These are phyloP conservation scores for Suillus discolor DNA, from an alignment of 768 basidiomycete species.

Conservation along the genomic window DNA sequence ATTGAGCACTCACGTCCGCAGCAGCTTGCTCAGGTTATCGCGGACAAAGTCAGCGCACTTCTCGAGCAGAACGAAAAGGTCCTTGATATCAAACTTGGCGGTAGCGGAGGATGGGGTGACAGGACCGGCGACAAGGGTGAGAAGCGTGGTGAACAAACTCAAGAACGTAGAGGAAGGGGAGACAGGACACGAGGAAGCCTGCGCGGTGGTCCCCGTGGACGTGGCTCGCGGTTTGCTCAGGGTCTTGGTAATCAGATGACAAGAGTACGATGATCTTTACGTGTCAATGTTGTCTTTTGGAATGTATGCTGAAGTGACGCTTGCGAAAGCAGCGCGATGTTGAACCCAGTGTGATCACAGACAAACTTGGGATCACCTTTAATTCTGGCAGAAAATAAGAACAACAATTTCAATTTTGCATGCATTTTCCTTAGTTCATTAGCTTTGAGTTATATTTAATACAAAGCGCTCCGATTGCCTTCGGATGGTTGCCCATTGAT, in stretches of 20 bases:
- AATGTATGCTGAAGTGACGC: background rate
- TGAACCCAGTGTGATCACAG: too few relatives aligned
- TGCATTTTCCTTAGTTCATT: too few relatives aligned
- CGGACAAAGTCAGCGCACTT: constrained; percentile 84
- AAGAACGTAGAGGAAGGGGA: constrained; percentile 75
- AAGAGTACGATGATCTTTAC: constrained; percentile 17
- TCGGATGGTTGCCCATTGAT: too few relatives aligned
- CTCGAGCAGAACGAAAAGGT: constrained; percentile 93
- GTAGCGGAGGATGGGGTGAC: constrained; percentile 62
- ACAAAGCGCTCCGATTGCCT: too few relatives aligned
- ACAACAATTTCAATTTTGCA: too few relatives aligned
- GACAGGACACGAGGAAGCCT: constrained; percentile 53
- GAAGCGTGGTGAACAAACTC: constrained; percentile 59
- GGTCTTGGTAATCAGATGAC: constrained; percentile 83
- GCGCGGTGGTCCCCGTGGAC: constrained; percentile 67
- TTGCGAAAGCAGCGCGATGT: background rate
- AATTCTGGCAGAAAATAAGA: too few relatives aligned
- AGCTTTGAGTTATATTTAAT: too few relatives aligned
- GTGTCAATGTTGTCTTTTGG: background rate
- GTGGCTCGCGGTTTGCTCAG: constrained; percentile 82
- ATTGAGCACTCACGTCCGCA: constrained; percentile 87
- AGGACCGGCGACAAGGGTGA: constrained; percentile 28
- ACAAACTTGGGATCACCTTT: too few relatives aligned
- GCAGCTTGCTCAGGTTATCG: constrained; percentile 84
- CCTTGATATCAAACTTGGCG: constrained; percentile 82